These are phyloP conservation scores for Apiotrichum akiyoshidainum DNA, from an alignment of 1,284 basidiomycete genomes.

Conservation along the genomic window DNA sequence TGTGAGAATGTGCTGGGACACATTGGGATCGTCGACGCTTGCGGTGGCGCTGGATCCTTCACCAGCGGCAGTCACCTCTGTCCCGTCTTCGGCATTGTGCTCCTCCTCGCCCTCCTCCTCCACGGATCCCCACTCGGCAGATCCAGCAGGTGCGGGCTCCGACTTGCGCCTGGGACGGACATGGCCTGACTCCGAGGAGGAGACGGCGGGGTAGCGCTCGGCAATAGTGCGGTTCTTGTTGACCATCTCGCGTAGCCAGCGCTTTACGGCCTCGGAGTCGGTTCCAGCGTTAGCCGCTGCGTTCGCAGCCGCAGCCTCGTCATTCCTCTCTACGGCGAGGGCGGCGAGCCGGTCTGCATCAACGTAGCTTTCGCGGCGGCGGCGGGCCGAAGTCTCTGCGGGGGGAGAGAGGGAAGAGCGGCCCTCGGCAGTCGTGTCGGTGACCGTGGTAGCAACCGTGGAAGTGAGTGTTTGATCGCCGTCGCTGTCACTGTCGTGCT, in stretches of 20 bases:
- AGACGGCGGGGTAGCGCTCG: conserved; percentile 24
- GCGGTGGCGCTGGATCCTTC: no score
- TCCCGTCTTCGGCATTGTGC: no score
- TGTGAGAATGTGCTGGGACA: not conserved
- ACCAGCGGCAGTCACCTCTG: no score
- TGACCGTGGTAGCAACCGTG: not conserved
- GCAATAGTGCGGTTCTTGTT: conserved; percentile 1
- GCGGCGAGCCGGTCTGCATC: not conserved
- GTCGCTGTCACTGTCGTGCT: conserved; percentile 1
- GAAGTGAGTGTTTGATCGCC: not conserved
- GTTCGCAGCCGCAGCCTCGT: conserved; percentile 5
- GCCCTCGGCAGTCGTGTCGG: not conserved
- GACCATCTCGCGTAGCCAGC: conserved; percentile 26
- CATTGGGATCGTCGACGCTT: not conserved
- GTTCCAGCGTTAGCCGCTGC: conserved; percentile 1
- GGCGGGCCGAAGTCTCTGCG: not conserved
- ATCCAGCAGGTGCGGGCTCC: no score
- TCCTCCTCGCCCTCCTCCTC: no score
- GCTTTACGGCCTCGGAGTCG: conserved; percentile 20
- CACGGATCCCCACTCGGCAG: no score
- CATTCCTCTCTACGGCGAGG: not conserved
- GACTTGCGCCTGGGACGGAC: no score
- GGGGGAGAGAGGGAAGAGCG: not conserved
- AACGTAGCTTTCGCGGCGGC: not conserved
- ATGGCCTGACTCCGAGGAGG: conserved; percentile 27